These are phyloP conservation scores for Ogataea allantospora DNA, from an alignment of 805 yeast genomes.

Conservation along the genomic window DNA sequence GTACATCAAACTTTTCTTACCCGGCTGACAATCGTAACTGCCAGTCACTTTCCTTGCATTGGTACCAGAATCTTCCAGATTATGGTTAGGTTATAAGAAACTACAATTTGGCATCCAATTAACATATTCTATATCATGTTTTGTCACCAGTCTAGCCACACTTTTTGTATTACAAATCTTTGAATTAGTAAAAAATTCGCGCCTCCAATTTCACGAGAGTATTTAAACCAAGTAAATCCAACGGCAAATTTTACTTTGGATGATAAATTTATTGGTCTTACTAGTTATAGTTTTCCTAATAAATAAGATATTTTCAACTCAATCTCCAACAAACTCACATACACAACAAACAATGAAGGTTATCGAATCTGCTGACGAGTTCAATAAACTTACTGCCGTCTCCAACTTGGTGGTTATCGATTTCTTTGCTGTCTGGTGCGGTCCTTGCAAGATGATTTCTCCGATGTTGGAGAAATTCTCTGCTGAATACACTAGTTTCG, in stretches of 20 bases:
- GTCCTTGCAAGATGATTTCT: conserved; percentile 97
- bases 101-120: too few species aligned
- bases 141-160: background rate
- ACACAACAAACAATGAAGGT: conserved; percentile 43
- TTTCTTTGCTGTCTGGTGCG: conserved; percentile 98
- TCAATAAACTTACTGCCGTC: conserved; percentile 59
- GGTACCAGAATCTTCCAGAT: too few species aligned
- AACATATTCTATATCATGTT: too few species aligned
- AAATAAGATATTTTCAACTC: conserved; percentile 25
- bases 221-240: background rate
- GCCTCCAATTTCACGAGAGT: conserved; percentile 1
- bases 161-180: conserved; percentile 6
- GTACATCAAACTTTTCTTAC: conserved; percentile 1
- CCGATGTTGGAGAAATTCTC: conserved; percentile 87
- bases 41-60: too few species aligned
- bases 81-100: too few species aligned
- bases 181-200: conserved; percentile 8
- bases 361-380: conserved; percentile 50
- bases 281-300: conserved; percentile 26
- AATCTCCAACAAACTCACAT: conserved; percentile 10
- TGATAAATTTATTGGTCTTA: conserved; percentile 29
- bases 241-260: conserved; percentile 12
- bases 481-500: conserved; percentile 59
- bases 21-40: too few species aligned
- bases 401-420: conserved; percentile 82